These are phyloP conservation scores for Bocquillonia castaneifolia DNA, from an alignment of 441 rosid genomes.

Conservation along the genomic window DNA sequence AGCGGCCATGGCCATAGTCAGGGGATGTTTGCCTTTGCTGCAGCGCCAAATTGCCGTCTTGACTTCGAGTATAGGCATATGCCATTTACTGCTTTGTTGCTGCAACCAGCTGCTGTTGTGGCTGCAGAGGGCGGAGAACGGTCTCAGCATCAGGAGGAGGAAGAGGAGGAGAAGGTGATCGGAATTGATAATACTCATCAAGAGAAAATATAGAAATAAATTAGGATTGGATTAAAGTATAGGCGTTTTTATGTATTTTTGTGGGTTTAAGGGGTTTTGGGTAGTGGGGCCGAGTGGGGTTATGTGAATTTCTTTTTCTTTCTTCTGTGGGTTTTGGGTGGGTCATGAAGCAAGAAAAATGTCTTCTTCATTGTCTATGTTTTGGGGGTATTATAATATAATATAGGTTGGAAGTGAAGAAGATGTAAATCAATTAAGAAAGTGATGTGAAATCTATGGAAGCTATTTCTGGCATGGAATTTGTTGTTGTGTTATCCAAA, in stretches of 20 bases:
- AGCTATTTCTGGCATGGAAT: not conserved
- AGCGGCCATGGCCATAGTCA: conserved; percentile 20
- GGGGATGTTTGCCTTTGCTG: conserved; percentile 27
- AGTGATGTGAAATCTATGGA: not conserved
- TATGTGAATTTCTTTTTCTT: not conserved
- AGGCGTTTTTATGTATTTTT: not conserved
- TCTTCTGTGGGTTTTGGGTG: too few species aligned
- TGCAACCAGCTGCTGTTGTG: conserved; percentile 39
- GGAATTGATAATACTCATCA: conserved; percentile 4
- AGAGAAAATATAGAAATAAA: not conserved
- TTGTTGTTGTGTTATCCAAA: not conserved
- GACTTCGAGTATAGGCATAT: conserved; percentile 53
- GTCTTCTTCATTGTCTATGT: conserved; percentile 9
- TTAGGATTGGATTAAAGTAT: not conserved
- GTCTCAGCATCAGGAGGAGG: conserved; percentile 8
- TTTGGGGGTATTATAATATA: conserved; percentile 12
- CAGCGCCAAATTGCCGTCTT: conserved; percentile 36
- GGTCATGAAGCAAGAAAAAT: not conserved
- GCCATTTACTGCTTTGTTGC: conserved; percentile 65
- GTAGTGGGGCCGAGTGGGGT: not conserved
- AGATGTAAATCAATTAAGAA: not conserved
- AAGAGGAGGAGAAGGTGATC: conserved; percentile 17
- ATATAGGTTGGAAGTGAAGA: conserved; percentile 8
- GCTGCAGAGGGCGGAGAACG: conserved; percentile 23
- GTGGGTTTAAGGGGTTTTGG: not conserved